Evolutionary conservation across 2,329 filamentous ascomycete species (phyloP).

Genomic region (Sporothrix phasma): DNA sequence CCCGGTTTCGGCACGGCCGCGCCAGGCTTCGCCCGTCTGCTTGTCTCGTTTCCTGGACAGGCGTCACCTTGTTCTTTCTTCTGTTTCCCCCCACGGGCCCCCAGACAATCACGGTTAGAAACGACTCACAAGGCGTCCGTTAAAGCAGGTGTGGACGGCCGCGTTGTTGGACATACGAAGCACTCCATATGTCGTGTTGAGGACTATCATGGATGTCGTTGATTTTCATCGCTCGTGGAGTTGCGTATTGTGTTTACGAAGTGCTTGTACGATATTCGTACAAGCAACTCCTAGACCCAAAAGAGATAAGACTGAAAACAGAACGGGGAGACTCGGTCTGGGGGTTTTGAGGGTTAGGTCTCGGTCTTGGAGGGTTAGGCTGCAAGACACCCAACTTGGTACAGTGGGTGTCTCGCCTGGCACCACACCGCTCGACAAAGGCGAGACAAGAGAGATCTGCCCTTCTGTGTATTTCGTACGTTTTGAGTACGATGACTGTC

Average conservation of each 20-base stretch:
- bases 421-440: background rate
- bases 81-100: background rate
- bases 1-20: background rate
- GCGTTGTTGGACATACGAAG: no score
- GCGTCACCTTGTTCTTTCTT: background rate
- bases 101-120: background rate
- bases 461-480: no score
- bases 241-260: background rate
- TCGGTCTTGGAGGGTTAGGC: background rate
- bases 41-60: no score
- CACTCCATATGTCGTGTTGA: no score
- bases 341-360: background rate
- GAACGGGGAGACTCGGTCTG: background rate
- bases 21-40: background rate
- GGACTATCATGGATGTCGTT: no score
- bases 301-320: background rate
- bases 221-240: background rate
- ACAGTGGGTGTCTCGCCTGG: background rate
- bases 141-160: background rate
- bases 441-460: background rate
- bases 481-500: background rate
- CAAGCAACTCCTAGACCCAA: background rate
- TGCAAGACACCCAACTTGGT: slow-evolving; percentile 1
- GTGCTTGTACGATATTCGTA: no score
- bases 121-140: background rate